Conservation (phyloP, 768 basidiomycete species). For the Pulveroboletus ravenelii region DNA sequence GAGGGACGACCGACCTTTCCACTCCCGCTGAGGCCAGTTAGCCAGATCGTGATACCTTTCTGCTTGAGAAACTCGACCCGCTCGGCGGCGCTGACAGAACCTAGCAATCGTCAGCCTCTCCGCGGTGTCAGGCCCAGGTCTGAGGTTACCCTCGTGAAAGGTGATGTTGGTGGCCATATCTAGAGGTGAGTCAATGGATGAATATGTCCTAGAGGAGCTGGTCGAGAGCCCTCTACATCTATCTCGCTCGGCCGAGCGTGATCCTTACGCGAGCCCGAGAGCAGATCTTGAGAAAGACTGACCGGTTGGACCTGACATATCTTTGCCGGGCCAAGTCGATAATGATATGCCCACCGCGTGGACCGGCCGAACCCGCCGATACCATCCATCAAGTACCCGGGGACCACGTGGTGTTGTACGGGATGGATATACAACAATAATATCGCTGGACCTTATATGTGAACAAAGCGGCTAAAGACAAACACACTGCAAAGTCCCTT, state of each 20-base stretch:
- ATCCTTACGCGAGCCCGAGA: neutral
- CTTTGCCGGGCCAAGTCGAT: neutral
- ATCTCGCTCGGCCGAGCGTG: neutral
- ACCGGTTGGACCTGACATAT: neutral
- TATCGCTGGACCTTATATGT: neutral
- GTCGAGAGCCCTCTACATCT: slow-evolving; percentile 8
- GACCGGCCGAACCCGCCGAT: slow-evolving; percentile 16
- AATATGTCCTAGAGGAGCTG: too few species aligned
- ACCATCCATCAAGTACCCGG: too few species aligned
- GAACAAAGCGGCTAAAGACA: neutral
- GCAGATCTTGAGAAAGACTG: slow-evolving; percentile 11
- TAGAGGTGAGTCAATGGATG: neutral
- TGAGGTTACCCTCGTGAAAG: slow-evolving; percentile 56
- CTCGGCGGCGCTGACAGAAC: slow-evolving; percentile 67
- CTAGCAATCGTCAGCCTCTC: slow-evolving; percentile 34
- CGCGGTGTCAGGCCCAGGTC: neutral
- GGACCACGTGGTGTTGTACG: neutral
- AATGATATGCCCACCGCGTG: neutral
- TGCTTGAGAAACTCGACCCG: slow-evolving; percentile 67
- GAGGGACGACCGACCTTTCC: slow-evolving; percentile 63
- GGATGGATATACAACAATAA: neutral
- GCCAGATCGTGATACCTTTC: slow-evolving; percentile 89
- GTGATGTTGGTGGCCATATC: slow-evolving; percentile 50
- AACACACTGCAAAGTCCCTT: slow-evolving; percentile 25
- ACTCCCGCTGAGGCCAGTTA: slow-evolving; percentile 93